Conservation (phyloP, 2,329 filamentous ascomycete species). For the Cordyceps militaris region DNA sequence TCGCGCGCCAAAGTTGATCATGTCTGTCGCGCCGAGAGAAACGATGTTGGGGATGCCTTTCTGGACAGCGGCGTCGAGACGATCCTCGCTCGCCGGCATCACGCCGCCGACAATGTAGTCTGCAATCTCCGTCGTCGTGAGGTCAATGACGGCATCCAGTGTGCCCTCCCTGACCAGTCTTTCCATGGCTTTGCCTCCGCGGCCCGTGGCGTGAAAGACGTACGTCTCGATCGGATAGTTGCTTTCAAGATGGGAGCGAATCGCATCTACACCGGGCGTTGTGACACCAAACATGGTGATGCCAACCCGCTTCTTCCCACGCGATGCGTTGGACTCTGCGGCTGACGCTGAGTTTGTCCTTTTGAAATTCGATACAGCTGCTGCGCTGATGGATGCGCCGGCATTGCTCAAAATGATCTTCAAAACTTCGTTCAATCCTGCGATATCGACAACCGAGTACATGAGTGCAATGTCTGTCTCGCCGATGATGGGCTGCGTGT, state of each 20-base stretch:
- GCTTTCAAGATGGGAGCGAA: conserved; percentile 43
- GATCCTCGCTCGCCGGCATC: conserved; percentile 49
- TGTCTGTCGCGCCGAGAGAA: conserved; percentile 49
- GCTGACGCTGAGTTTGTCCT: neutral
- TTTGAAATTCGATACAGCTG: conserved; percentile 40
- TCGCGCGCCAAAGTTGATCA: conserved; percentile 56
- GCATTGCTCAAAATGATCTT: conserved; percentile 54
- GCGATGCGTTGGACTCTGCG: neutral
- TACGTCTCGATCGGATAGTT: conserved; percentile 47
- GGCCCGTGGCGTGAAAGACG: conserved; percentile 64
- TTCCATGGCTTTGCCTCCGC: conserved; percentile 64
- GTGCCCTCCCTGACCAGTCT: conserved; percentile 47
- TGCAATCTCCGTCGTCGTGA: conserved; percentile 65
- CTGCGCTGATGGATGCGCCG: conserved; percentile 52
- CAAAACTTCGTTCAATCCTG: conserved; percentile 56
- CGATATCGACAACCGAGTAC: conserved; percentile 65
- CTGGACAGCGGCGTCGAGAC: conserved; percentile 50
- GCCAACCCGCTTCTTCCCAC: conserved; percentile 45
- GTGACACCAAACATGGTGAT: conserved; percentile 73
- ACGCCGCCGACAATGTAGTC: conserved; percentile 57
- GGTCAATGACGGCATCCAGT: conserved; percentile 60
- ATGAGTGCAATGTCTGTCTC: conserved; percentile 64
- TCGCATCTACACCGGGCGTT: conserved; percentile 54
- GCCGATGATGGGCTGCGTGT: conserved; percentile 56
- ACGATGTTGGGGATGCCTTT: conserved; percentile 48